Base-by-base conservation (phyloP, 2,329 filamentous ascomycete species). In the Monilinia polystroma region DNA sequence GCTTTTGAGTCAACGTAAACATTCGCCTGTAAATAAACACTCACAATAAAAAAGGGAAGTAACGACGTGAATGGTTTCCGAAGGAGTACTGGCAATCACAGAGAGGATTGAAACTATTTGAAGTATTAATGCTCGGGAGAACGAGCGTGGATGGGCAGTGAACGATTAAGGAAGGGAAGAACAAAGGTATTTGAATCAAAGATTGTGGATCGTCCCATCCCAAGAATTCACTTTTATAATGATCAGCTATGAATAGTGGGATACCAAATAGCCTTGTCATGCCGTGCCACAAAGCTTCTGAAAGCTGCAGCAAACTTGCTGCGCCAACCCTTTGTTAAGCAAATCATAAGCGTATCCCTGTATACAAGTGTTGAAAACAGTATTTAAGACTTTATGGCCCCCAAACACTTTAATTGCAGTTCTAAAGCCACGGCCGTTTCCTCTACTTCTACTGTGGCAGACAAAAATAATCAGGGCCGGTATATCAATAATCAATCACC, bases 161-260 rank as follows among this genome's bases (percentile, higher is more conserved):
- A 52, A 3, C 20, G 2, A 41, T 16, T 6, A 10, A 18, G 26
- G 32, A 60, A 8, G 20, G 20, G 49, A 23, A n/a, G 23, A 35
- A 26, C 11, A 20, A 52, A 60, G 55, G 11, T 62, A 53, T 66
- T 60, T 62, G 23, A 66, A 66, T 23, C 38, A 60, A 18, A 60
- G 23, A 59, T 32, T 29, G 55, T 66, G 64, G 47, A 66, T 52
- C 64, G 12, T 41, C 14, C 49, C 47, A 62, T 43, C 47, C 47
- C 3, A 23, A 66, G 45, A 41, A 66, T 66, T 66, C 64, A 66
- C 55, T 60, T 23, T 20, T 26, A 5, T 11, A 49, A 23, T 10
- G 47, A 8, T 12, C 2, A n/a, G n/a, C 11, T n/a, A 58, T 18
- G 43, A 18, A 32, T 20, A 64, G 52, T 51, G 43, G 45, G 20